Evolutionary conservation across 805 yeast genomes (phyloP), one percentile per base, ranked within the genome.

Genomic region (Myxozyma melibiosi): DNA sequence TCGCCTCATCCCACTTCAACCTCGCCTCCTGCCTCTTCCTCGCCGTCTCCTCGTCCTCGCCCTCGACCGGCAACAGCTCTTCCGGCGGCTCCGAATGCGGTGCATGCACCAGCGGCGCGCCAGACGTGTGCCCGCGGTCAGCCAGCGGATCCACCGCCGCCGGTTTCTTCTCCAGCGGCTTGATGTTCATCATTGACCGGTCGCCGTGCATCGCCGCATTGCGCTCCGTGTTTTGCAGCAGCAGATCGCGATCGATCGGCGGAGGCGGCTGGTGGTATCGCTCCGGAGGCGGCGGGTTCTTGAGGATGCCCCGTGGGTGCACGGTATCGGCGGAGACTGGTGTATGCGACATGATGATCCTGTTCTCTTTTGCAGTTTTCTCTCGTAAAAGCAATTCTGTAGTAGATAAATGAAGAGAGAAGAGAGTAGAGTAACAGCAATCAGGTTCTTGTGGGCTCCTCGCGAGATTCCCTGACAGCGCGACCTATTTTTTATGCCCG

Each of bases 1-100:
- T 91, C 60, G 84, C 76, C 64, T 88, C 91, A 69, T 91, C 95
- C 97, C 97, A 91, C 68, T 84, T 53, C 33, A 53, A 37, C 25
- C 58, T 38, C 38, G 44, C 40, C 4, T 37, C 53, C 28, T 16
- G 34, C 35, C 39, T 27, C 34, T 39, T 33, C 22, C 8, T 51
- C 42, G 41, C 51, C 20, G 18, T 31, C 33, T 34, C 37, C 31
- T 49, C 53, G 28, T 30, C 53, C 31, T 27, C 44, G 8, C 27
- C 53, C 7, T 4, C 46, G 14, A n/a, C 45, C 2, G 30, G 30
- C 20, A 3, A 4, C 24, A 27, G 14, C 44, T 9, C 39, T 11
- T 35, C 41, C 25, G 31, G 22, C 16, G 34, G 33, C 33, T 37
- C 50, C 1, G 34, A n/a, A 24, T 46, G 51, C 24, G 51, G 34